Conservation (phyloP, 1,284 basidiomycete species). For the Trichosporon ovoides region DNA sequence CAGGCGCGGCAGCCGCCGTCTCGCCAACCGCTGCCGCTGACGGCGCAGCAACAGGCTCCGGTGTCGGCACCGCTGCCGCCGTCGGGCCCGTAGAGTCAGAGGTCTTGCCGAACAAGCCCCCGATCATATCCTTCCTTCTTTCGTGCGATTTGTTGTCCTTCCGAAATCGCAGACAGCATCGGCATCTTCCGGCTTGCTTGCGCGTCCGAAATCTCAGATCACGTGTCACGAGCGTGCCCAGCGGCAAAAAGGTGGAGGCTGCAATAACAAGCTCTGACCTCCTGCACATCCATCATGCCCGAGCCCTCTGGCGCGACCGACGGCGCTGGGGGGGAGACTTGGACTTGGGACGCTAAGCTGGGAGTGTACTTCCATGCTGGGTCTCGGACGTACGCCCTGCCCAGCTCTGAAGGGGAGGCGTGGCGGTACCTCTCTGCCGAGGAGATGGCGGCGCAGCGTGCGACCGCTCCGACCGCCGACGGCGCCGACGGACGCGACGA, state of each 20-base stretch:
- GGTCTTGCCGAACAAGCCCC: neutral
- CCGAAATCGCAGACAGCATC: too few species aligned
- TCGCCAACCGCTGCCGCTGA: too few species aligned
- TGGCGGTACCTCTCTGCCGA: constrained; percentile 28
- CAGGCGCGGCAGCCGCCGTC: too few species aligned
- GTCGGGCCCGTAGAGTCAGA: neutral
- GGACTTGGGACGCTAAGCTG: constrained; percentile 24
- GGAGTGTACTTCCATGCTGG: constrained; percentile 29
- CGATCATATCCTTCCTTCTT: neutral
- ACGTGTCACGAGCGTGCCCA: too few species aligned
- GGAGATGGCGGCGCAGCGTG: constrained; percentile 13
- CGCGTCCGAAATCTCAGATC: too few species aligned
- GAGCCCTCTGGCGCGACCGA: neutral
- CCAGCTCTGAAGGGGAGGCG: constrained; percentile 11
- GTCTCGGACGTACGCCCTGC: constrained; percentile 28
- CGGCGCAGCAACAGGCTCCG: too few species aligned
- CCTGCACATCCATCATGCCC: neutral
- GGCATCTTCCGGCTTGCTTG: too few species aligned
- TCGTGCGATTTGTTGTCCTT: neutral
- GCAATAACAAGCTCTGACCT: too few species aligned
- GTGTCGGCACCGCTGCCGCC: neutral
- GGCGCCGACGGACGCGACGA: constrained; percentile 11
- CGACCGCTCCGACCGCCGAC: neutral
- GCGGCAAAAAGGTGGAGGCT: too few species aligned
- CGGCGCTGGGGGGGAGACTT: constrained; percentile 10